Evolutionary conservation across 805 yeast genomes (phyloP), one percentile per base, ranked within the genome.

Genomic region (Cyberlindnera subsufficiens): DNA sequence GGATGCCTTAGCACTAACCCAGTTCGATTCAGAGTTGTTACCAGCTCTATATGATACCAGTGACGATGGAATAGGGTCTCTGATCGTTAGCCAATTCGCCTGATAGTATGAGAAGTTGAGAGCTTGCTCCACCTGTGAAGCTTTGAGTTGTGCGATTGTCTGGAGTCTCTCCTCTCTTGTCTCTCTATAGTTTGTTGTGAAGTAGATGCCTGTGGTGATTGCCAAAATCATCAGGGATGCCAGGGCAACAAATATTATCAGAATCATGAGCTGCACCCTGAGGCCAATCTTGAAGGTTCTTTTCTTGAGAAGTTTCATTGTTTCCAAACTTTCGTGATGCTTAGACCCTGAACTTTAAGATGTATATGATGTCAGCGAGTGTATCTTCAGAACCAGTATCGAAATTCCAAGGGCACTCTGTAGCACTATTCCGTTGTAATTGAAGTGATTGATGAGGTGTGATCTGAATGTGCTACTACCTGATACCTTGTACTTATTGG

Each of bases 111-210:
- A 66, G 46, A 70, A 74, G 45, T 75, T 75, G 44, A 86, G 65
- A 33, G 78, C 74, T 62, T 87, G 96, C 42, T 72, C 74, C 17
- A 88, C 68, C 60, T 89, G 96, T 0, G 90, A 75, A 0, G 91
- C 78, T 60, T 87, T 88, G 43, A 89, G 67, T 59, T 85, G 85
- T 2, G 96, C 85, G 17, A 88, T 85, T 35, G 86, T 86, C 53
- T 76, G 77, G 20, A 89, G 66, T 43, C 89, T 74, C 47, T 86
- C 89, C 1, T 81, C 77, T 53, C 95, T 70, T 35, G 85, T 62
- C 37, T 72, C 63, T 27, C 78, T 73, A 45, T 82, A 77, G 48
- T 78, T 82, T 17, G 68, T 61, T 4, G 86, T 76, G 60, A 84
- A 86, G 60, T 86, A 86, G 4, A 83, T 75, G 39, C 86, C 93